Conservation (phyloP, 768 basidiomycete species). For the Xerocomus brunneocitrinus region DNA sequence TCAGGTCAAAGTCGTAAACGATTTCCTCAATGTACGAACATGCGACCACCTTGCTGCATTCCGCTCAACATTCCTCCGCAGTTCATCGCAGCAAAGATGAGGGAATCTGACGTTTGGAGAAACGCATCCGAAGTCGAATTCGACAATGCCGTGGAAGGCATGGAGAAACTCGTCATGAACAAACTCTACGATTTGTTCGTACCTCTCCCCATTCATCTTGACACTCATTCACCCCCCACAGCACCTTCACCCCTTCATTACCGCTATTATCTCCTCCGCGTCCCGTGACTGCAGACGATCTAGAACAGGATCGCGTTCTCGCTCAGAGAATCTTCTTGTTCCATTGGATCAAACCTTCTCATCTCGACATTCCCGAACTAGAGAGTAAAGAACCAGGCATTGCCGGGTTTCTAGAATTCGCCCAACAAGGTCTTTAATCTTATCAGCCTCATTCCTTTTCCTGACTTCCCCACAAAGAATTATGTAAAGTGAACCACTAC, state of each 20-base stretch:
- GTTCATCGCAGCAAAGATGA: conserved; percentile 92
- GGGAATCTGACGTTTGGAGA: conserved; percentile 78
- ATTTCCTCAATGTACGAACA: conserved; percentile 70
- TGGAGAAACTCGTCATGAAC: conserved; percentile 99
- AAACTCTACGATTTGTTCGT: conserved; percentile 90
- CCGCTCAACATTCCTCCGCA: conserved; percentile 31
- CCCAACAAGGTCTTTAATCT: conserved; percentile 65
- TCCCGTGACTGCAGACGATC: conserved; percentile 86
- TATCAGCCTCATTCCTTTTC: background rate
- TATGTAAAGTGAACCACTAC: conserved; percentile 96
- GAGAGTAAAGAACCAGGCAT: conserved; percentile 46
- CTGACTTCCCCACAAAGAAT: conserved; percentile 46
- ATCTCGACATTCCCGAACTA: conserved; percentile 84
- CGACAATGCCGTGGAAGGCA: conserved; percentile 95
- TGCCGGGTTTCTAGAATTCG: conserved; percentile 83
- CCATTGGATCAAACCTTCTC: conserved; percentile 82
- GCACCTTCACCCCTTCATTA: conserved; percentile 90
- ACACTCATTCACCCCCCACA: conserved; percentile 29
- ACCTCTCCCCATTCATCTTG: background rate
- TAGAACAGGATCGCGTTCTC: conserved; percentile 92
- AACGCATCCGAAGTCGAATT: conserved; percentile 77
- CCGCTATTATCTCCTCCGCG: conserved; percentile 59
- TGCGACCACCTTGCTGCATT: background rate
- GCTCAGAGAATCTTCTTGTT: conserved; percentile 88
- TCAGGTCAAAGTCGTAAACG: conserved; percentile 92